phyloP scores from a whole-genome alignment of 1,284 basidiomycete species.

The Singerocomus rubriflavus region DNA sequence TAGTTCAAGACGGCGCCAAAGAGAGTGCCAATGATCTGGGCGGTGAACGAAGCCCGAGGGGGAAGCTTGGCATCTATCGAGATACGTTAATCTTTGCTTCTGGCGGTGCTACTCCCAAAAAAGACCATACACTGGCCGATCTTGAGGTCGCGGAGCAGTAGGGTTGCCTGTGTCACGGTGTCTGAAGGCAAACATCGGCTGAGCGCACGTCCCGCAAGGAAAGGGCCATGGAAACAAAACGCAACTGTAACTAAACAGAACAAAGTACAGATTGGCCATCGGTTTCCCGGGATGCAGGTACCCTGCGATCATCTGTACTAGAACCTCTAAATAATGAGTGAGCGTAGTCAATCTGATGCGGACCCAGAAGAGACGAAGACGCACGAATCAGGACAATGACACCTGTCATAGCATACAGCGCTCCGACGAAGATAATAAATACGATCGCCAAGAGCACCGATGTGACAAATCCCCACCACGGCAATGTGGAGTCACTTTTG shows the following conservation, averaged over 20 bases:
- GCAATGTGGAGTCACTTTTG: conserved; percentile 48
- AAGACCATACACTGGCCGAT: conserved; percentile 49
- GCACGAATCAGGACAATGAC: conserved; percentile 47
- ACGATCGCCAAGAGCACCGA: conserved; percentile 39
- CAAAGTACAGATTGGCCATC: conserved; percentile 58
- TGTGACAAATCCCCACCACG: conserved; percentile 47
- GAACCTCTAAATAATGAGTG: conserved; percentile 7
- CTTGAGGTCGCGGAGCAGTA: conserved; percentile 54
- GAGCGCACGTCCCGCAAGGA: not conserved
- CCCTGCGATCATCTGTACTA: conserved; percentile 59
- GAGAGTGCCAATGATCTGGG: conserved; percentile 53
- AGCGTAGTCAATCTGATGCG: not conserved
- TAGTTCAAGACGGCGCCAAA: conserved; percentile 53
- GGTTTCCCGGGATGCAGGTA: conserved; percentile 61
- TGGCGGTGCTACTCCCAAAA: conserved; percentile 2
- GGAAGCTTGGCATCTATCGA: conserved; percentile 57
- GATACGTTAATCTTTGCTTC: not conserved
- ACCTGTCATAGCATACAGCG: conserved; percentile 53
- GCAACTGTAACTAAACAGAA: conserved; percentile 48
- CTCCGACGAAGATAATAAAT: conserved; percentile 47
- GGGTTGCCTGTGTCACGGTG: conserved; percentile 41
- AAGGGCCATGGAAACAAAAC: not conserved
- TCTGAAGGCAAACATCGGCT: conserved; percentile 26
- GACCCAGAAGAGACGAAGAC: not conserved
- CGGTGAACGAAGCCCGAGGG: conserved; percentile 60